phyloP scores from a whole-genome alignment of 176 grass and related monocot species.

The Chrysopogon serrulatus region DNA sequence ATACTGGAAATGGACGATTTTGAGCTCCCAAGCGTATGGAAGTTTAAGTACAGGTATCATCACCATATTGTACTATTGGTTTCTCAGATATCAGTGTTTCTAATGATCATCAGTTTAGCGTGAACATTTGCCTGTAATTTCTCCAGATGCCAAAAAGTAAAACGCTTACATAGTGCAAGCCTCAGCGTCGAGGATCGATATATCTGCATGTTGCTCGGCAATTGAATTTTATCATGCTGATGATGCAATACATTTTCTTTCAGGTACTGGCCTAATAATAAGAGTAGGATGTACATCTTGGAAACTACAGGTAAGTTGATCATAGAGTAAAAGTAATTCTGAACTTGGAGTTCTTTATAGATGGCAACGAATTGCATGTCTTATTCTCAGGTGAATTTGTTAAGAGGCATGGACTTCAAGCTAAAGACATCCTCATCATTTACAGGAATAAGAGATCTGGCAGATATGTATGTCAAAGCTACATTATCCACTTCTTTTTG shows the following conservation, averaged over 20 bases:
- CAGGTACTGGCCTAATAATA: slow-evolving; percentile 98
- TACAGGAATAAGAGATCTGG: slow-evolving; percentile 46
- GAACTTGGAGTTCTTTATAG: neutral
- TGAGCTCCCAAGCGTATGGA: slow-evolving; percentile 55
- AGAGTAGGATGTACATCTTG: slow-evolving; percentile 84
- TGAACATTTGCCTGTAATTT: neutral
- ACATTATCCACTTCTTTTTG: neutral
- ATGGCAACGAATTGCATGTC: neutral
- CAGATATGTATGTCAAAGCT: slow-evolving; percentile 43
- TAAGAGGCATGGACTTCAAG: slow-evolving; percentile 50
- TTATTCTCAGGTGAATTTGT: slow-evolving; percentile 60
- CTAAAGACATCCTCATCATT: slow-evolving; percentile 52
- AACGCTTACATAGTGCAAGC: neutral
- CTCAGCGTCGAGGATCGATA: neutral
- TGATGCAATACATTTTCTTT: slow-evolving; percentile 5
- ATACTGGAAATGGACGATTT: slow-evolving; percentile 75
- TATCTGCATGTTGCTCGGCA: neutral
- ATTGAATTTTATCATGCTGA: slow-evolving; percentile 2
- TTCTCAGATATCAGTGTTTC: neutral
- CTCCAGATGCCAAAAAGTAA: neutral
- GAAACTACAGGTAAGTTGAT: slow-evolving; percentile 54
- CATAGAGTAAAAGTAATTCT: neutral
- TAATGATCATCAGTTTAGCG: neutral
- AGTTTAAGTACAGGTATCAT: slow-evolving; percentile 78
- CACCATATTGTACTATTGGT: neutral